Conservation (phyloP, 805 yeast species). For the Candida michaelii region DNA sequence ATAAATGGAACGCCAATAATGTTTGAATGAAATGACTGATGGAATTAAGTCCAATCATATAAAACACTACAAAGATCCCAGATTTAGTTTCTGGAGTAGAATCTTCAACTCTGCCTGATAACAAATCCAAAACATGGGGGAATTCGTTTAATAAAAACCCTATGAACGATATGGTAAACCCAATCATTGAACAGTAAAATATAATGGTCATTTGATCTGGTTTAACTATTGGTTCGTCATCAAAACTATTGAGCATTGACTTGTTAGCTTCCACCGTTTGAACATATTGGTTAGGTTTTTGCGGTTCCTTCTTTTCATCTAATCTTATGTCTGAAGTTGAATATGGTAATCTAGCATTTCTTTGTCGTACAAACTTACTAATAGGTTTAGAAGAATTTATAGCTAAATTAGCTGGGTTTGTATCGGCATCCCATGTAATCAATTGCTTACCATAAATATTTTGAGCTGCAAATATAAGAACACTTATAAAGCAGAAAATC, state of each 20-base stretch:
- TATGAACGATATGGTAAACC: constrained; percentile 68
- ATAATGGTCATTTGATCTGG: constrained; percentile 83
- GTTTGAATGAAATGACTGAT: constrained; percentile 78
- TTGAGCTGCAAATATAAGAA: constrained; percentile 78
- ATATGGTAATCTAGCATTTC: constrained; percentile 31
- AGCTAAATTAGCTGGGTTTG: constrained; percentile 27
- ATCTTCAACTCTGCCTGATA: constrained; percentile 16
- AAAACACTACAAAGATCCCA: constrained; percentile 41
- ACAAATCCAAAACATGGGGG: constrained; percentile 23
- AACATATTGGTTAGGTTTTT: constrained; percentile 10
- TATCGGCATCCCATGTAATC: constrained; percentile 51
- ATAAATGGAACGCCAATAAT: constrained; percentile 73
- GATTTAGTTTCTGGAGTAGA: constrained; percentile 18
- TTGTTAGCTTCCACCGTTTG: constrained; percentile 17
- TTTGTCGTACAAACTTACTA: constrained; percentile 18
- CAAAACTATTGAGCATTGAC: constrained; percentile 22
- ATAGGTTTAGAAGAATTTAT: constrained; percentile 19
- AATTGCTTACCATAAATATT: constrained; percentile 85
- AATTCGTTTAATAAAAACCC: constrained; percentile 71
- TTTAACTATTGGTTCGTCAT: constrained; percentile 30
- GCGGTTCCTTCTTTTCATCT: constrained; percentile 22
- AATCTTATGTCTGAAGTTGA: constrained; percentile 33
- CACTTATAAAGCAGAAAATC: constrained; percentile 63
- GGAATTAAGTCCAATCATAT: constrained; percentile 63
- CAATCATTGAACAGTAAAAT: constrained; percentile 74